phyloP scores from a whole-genome alignment of 352 stramenopile species.

The Blastocystis sp. region DNA sequence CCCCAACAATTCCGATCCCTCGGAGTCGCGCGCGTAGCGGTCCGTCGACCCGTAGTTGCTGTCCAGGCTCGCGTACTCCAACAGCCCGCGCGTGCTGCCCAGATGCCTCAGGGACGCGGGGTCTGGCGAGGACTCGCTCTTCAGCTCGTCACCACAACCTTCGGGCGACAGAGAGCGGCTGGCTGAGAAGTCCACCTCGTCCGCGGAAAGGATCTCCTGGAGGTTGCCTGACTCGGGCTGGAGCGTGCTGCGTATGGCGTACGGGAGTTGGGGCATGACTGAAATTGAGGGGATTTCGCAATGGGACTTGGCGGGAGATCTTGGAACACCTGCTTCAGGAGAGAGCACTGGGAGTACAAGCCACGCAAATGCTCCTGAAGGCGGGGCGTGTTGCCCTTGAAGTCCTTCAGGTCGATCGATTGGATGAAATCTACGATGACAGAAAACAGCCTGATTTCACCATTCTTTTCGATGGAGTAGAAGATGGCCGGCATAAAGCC shows the following conservation, averaged over 20 bases:
- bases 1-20: neutral
- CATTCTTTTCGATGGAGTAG: slow-evolving; percentile 33
- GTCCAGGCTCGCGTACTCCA: neutral
- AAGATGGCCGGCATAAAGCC: slow-evolving; percentile 64
- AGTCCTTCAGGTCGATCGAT: slow-evolving; percentile 22
- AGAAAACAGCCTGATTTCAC: slow-evolving; percentile 12
- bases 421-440: slow-evolving; percentile 41
- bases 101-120: neutral
- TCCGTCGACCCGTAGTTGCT: neutral
- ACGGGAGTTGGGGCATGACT: slow-evolving; percentile 9
- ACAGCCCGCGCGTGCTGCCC: neutral
- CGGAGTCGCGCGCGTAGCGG: neutral
- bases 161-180: neutral
- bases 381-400: neutral
- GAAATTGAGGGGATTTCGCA: neutral
- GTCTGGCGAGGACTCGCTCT: neutral
- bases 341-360: slow-evolving; percentile 30
- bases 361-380: neutral
- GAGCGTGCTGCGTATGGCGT: neutral
- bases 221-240: neutral
- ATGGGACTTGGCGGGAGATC: neutral
- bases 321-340: slow-evolving; percentile 11
- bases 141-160: neutral
- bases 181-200: neutral
- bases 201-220: slow-evolving; percentile 28